These are phyloP conservation scores for Phlebiopsis flavidoalba DNA, from an alignment of 768 basidiomycete genomes.

Conservation along the genomic window DNA sequence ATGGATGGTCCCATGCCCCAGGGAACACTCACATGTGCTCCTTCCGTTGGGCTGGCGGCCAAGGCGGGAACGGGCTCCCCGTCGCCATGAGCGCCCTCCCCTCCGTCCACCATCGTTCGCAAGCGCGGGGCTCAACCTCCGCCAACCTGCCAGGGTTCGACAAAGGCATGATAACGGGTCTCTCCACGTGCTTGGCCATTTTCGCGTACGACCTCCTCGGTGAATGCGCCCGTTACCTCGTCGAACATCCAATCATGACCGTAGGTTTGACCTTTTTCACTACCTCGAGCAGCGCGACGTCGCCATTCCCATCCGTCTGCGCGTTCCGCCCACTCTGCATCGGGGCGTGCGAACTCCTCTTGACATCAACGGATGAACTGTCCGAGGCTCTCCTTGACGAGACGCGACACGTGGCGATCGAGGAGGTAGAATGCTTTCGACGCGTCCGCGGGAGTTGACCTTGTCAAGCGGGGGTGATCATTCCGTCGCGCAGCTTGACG, in stretches of 20 bases:
- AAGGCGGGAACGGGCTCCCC: constrained; percentile 74
- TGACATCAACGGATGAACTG: constrained; percentile 38
- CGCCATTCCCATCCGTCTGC: constrained; percentile 12
- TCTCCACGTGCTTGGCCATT: constrained; percentile 60
- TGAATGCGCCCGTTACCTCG: constrained; percentile 67
- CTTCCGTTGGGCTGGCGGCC: constrained; percentile 55
- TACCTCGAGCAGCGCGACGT: constrained; percentile 54
- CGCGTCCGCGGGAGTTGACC: constrained; percentile 47
- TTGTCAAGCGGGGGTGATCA: constrained; percentile 48
- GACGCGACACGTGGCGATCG: constrained; percentile 53
- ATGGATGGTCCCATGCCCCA: neutral
- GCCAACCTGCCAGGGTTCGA: constrained; percentile 72
- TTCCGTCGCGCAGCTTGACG: constrained; percentile 67
- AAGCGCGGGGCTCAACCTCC: constrained; percentile 62
- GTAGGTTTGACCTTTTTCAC: constrained; percentile 71
- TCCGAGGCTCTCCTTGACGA: constrained; percentile 46
- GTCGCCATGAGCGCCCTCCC: constrained; percentile 77
- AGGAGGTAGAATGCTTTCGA: constrained; percentile 62
- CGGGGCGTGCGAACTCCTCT: constrained; percentile 47
- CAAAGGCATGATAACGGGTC: constrained; percentile 77
- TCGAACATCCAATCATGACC: constrained; percentile 77
- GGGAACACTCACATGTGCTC: constrained; percentile 48
- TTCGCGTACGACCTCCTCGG: constrained; percentile 58
- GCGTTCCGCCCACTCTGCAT: constrained; percentile 48
- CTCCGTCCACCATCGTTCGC: constrained; percentile 64